phyloP scores from a whole-genome alignment of 345 rosid species.

The Citrus sinensis region DNA sequence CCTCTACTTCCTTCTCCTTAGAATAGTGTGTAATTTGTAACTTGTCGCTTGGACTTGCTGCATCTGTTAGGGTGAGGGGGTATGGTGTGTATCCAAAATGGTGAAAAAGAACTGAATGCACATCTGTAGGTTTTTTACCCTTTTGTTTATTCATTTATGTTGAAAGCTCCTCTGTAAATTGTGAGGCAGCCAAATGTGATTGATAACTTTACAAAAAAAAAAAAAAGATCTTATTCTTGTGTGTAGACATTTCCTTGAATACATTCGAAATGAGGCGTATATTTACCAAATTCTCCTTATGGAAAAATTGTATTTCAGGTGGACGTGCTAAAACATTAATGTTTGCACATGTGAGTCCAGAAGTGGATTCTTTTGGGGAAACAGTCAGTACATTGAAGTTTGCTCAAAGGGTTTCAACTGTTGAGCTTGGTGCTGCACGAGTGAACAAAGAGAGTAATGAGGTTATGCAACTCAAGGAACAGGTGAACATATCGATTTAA shows the following conservation, averaged over 20 bases:
- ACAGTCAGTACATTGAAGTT: constrained; percentile 87
- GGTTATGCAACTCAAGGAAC: constrained; percentile 78
- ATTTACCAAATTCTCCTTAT: not conserved
- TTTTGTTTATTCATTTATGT: not conserved
- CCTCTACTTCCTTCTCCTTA: not conserved
- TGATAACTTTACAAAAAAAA: not conserved
- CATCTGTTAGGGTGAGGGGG: not conserved
- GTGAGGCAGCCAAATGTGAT: not conserved
- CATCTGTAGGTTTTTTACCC: too few relatives aligned
- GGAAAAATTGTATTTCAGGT: constrained; percentile 38
- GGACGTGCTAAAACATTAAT: constrained; percentile 87
- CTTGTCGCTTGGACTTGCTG: not conserved
- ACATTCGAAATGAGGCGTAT: not conserved
- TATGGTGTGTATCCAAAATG: not conserved
- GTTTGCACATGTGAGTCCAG: constrained; percentile 95
- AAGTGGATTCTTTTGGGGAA: constrained; percentile 74
- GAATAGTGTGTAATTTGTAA: not conserved
- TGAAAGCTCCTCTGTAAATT: not conserved
- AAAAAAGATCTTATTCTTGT: not conserved
- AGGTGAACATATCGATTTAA: constrained; percentile 35
- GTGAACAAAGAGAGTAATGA: constrained; percentile 76
- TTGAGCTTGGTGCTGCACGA: constrained; percentile 83
- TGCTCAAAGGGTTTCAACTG: constrained; percentile 79
- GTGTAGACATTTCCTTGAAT: not conserved
- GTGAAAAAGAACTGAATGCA: too few relatives aligned